Conservation (phyloP, 73 alveolate species). For the Tetrahymena elliotti region DNA sequence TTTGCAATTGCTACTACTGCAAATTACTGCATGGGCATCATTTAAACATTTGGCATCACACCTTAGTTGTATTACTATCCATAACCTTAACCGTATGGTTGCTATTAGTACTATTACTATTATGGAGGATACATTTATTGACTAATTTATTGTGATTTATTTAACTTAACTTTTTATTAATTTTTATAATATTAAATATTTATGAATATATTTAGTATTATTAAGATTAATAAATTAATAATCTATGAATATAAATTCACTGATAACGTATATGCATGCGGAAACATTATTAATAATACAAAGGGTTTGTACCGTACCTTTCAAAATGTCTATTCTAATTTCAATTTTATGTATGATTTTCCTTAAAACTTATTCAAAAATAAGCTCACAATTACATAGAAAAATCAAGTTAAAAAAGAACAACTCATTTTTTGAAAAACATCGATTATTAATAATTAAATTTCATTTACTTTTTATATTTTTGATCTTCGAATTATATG, state of each 20-base stretch:
- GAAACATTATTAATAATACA: no score
- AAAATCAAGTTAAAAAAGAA: no score
- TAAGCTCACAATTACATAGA: no score
- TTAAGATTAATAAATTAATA: no score
- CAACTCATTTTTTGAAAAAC: no score
- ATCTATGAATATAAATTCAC: no score
- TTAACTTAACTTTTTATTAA: neutral
- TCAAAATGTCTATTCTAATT: neutral
- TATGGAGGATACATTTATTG: neutral
- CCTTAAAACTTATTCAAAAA: neutral
- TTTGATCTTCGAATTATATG: no score
- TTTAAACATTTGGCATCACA: neutral
- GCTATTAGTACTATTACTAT: neutral
- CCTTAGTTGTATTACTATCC: neutral
- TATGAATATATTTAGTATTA: neutral
- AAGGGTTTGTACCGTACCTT: neutral
- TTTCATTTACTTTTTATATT: no score
- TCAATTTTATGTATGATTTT: neutral
- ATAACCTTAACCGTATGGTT: neutral
- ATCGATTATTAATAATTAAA: no score
- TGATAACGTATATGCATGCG: neutral
- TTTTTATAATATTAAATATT: no score
- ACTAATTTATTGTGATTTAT: no score
- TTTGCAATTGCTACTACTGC: neutral
- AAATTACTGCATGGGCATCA: neutral